Conservation (phyloP, 2,329 filamentous ascomycete species). For the Sarocladiaceae sp. region DNA sequence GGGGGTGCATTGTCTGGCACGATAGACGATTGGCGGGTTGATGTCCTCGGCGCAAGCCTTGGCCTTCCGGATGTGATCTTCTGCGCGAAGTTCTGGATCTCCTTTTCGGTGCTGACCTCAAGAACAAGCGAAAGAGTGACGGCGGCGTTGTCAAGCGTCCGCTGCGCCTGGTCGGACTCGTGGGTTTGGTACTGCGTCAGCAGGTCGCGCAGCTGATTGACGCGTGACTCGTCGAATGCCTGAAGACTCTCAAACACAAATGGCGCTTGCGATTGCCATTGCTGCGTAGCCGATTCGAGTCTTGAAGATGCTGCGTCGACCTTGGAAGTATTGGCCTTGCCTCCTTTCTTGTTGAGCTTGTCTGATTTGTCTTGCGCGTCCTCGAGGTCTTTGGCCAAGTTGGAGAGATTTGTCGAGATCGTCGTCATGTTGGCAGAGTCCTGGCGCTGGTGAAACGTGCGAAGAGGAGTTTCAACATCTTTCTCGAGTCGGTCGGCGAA, state of each 20-base stretch:
- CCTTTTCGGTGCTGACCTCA: conserved; percentile 80
- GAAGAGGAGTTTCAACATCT: conserved; percentile 81
- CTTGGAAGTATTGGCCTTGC: conserved; percentile 71
- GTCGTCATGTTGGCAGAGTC: conserved; percentile 79
- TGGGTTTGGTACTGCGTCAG: conserved; percentile 92
- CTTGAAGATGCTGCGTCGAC: conserved; percentile 68
- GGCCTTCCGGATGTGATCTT: conserved; percentile 37
- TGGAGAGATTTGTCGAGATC: conserved; percentile 75
- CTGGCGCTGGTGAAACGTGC: conserved; percentile 67
- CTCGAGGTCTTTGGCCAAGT: conserved; percentile 81
- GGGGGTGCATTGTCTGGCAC: conserved; percentile 9
- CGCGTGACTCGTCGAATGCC: conserved; percentile 79
- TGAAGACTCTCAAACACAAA: conserved; percentile 94
- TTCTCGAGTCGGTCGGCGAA: conserved; percentile 79
- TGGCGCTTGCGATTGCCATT: conserved; percentile 93
- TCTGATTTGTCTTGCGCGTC: conserved; percentile 80
- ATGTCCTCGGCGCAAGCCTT: conserved; percentile 27
- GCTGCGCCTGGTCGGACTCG: conserved; percentile 82
- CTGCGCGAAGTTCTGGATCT: conserved; percentile 70
- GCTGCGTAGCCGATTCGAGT: conserved; percentile 72
- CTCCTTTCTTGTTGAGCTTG: conserved; percentile 75
- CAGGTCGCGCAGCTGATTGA: conserved; percentile 86
- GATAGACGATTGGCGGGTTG: conserved; percentile 37
- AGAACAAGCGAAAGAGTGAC: conserved; percentile 77
- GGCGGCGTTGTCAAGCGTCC: conserved; percentile 69